Evolutionary conservation across 2,329 filamentous ascomycete genomes (phyloP).

Genomic region (Calonectria honghensis): DNA sequence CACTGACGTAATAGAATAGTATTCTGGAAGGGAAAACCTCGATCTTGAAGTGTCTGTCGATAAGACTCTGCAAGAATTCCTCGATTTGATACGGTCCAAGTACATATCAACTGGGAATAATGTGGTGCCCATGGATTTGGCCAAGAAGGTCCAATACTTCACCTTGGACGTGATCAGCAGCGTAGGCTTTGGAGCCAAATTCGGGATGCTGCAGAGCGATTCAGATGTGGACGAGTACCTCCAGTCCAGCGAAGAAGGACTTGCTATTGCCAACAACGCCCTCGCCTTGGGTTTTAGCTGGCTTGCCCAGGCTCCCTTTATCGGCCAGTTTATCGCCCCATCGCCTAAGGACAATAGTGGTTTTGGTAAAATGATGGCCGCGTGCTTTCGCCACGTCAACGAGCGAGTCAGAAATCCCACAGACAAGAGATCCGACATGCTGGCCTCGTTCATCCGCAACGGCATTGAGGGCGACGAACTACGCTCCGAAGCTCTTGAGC

Average conservation of each 20-base stretch:
- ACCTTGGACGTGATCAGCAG: constrained; percentile 72
- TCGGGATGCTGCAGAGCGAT: constrained; percentile 68
- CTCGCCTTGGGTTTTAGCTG: constrained; percentile 56
- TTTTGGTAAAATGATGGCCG: constrained; percentile 60
- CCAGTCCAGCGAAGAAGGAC: constrained; percentile 58
- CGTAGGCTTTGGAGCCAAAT: constrained; percentile 69
- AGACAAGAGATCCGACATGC: constrained; percentile 61
- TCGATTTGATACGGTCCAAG: constrained; percentile 65
- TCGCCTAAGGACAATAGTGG: constrained; percentile 56
- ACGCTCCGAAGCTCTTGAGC: constrained; percentile 57
- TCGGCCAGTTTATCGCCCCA: constrained; percentile 55
- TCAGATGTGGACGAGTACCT: constrained; percentile 65
- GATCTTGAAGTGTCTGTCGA: constrained; percentile 71
- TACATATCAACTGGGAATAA: constrained; percentile 62
- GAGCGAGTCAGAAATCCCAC: constrained; percentile 51
- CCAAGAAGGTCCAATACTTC: constrained; percentile 68
- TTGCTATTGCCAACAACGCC: constrained; percentile 53
- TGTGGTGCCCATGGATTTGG: constrained; percentile 65
- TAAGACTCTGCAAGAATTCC: constrained; percentile 64
- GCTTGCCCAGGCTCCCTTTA: constrained; percentile 54
- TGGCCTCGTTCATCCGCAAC: constrained; percentile 64
- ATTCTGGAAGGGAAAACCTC: constrained; percentile 73
- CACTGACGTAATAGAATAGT: constrained; percentile 59
- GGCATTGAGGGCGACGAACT: constrained; percentile 60
- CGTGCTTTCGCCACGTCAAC: constrained; percentile 55